phyloP scores from a whole-genome alignment of 208 protist species.

The Leishmania tarentolae region DNA sequence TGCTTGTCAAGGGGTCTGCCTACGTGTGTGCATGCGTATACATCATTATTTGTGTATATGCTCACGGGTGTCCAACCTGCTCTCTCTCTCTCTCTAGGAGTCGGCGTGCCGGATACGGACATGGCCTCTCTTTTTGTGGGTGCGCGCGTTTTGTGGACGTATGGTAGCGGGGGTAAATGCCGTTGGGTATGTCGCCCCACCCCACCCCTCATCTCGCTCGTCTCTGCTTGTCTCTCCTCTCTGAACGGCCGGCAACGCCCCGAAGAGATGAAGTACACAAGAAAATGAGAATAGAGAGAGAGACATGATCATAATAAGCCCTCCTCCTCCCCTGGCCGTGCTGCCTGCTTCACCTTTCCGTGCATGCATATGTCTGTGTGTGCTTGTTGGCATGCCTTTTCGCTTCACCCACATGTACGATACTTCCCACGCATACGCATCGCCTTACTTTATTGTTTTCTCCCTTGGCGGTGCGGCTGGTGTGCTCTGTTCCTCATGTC shows the following conservation, averaged over 20 bases:
- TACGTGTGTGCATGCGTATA: not conserved
- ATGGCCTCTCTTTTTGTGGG: not conserved
- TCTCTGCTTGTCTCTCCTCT: not conserved
- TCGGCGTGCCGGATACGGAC: not conserved
- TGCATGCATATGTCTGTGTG: not conserved
- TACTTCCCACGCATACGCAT: not conserved
- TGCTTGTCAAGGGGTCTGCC: not conserved
- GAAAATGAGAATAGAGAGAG: not conserved
- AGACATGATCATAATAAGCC: not conserved
- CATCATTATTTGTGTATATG: not conserved
- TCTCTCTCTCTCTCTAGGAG: slow-evolving; percentile 4
- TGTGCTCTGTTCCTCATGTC: not conserved
- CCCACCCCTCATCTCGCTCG: not conserved
- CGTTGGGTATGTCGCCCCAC: not conserved
- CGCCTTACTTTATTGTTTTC: not conserved
- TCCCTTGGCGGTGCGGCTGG: not conserved
- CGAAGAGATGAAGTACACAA: not conserved
- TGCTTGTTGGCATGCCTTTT: not conserved
- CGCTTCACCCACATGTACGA: not conserved
- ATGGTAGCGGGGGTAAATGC: not conserved
- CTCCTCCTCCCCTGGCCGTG: not conserved
- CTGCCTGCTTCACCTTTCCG: not conserved
- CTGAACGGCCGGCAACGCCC: not conserved
- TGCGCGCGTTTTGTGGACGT: not conserved
- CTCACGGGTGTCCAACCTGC: not conserved